phyloP scores from a whole-genome alignment of 2,329 filamentous ascomycete genomes.

The Pseudogymnoascus sp. region DNA sequence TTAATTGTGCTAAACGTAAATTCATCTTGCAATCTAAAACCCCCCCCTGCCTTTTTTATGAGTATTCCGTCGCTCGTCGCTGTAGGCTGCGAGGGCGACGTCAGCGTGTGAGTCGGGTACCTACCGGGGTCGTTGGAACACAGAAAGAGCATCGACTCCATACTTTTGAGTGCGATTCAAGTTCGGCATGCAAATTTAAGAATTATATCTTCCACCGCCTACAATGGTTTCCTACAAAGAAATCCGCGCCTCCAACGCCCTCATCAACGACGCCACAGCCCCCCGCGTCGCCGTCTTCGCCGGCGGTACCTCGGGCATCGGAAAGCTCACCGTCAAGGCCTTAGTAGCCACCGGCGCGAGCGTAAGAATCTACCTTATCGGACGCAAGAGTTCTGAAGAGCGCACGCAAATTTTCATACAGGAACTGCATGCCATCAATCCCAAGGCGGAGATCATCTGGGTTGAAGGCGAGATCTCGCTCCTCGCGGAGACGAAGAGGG shows the following conservation, averaged over 20 bases:
- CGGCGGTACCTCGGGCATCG: slow-evolving; percentile 47
- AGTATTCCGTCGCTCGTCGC: neutral
- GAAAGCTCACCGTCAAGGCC: slow-evolving; percentile 37
- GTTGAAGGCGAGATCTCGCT: slow-evolving; percentile 38
- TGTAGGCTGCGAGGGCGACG: neutral
- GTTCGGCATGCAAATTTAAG: neutral
- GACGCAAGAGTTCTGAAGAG: slow-evolving; percentile 30
- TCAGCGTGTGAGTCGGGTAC: neutral
- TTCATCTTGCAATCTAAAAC: neutral
- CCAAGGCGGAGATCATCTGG: slow-evolving; percentile 36
- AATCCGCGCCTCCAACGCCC: slow-evolving; percentile 9
- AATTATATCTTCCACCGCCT: neutral
- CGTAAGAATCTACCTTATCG: slow-evolving; percentile 44
- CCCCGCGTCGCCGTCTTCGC: slow-evolving; percentile 37
- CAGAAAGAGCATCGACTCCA: neutral
- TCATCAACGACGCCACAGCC: slow-evolving; percentile 11
- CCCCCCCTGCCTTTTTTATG: neutral
- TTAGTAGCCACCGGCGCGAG: slow-evolving; percentile 33
- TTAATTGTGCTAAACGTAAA: neutral
- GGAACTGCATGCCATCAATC: slow-evolving; percentile 36
- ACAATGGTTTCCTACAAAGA: neutral
- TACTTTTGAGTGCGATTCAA: neutral
- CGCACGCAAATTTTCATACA: slow-evolving; percentile 27
- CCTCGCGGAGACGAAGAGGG: slow-evolving; percentile 40
- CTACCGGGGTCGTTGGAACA: neutral